Evolutionary conservation across 73 alveolate species (phyloP).

Genomic region (Tetrahymena borealis): DNA sequence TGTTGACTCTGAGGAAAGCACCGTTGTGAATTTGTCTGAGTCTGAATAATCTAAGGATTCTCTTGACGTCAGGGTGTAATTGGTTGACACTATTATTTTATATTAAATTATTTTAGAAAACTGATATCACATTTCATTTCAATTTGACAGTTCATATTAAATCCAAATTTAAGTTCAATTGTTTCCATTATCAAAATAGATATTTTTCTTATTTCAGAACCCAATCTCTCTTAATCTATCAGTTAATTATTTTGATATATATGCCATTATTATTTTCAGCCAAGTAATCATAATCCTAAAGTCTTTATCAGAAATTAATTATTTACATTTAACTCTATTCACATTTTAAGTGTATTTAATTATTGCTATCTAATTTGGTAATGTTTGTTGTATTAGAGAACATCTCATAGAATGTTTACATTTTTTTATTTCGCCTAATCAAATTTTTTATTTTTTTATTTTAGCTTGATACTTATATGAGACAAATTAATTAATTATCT

Average conservation of each 20-base stretch:
- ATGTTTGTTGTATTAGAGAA: too few species aligned
- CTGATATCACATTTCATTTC: background rate
- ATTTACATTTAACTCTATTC: too few species aligned
- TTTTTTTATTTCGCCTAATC: too few species aligned
- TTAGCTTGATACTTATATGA: background rate
- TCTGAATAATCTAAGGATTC: slow-evolving; percentile 80
- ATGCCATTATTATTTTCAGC: too few species aligned
- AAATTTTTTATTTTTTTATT: background rate
- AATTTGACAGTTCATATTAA: slow-evolving; percentile 5
- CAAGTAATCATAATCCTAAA: too few species aligned
- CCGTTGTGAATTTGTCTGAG: slow-evolving; percentile 90
- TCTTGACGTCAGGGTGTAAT: slow-evolving; percentile 73
- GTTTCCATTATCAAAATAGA: background rate
- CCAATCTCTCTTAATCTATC: too few species aligned
- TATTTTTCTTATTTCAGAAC: too few species aligned
- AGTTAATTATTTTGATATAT: too few species aligned
- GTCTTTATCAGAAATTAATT: too few species aligned
- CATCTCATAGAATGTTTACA: too few species aligned
- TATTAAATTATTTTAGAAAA: slow-evolving; percentile 7
- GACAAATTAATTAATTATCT: background rate
- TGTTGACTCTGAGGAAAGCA: slow-evolving; percentile 80
- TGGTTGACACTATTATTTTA: slow-evolving; percentile 59
- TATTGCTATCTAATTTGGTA: too few species aligned
- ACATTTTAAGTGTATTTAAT: too few species aligned
- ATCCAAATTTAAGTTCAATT: background rate